Base-by-base conservation (phyloP, 1,284 basidiomycete species). In the Mixia osmundae region DNA sequence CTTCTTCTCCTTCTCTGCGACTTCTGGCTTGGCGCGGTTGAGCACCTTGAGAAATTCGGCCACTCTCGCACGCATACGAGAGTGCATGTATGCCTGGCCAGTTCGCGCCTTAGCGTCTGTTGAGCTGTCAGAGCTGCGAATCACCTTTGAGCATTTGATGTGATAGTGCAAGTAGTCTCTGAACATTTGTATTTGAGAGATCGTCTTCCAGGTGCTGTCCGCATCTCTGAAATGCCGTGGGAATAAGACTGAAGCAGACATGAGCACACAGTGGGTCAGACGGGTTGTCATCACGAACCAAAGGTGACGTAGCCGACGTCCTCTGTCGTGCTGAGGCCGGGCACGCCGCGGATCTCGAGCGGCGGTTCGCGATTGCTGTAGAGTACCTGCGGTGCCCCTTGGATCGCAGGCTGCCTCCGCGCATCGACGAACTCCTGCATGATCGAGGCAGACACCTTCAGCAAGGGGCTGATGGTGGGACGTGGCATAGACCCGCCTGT, bases 361-460 rank as follows among this genome's bases (percentile, higher is more conserved):
- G 91, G 91, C 15, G 91, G 85, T 34, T 94, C 85, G 35, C 83
- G 72, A 52, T 76, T 91, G 24, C 79, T 78, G 60, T 95, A 97
- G n/a, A 89, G 66, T 5, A 99, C 91, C 59, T 97, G 91, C 0
- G 91, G 91, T 1, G 91, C 91, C 47, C 77, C 87, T 58, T 97
- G 91, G 44, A 97, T 78, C 12, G 75, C 73, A 1, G 87, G 82
- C 43, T 83, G 71, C 43, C 83, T 69, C 40, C 89, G 69, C 7
- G 91, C 89, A 61, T 99, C 91, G 30, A 95, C 91, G 49, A 99
- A 99, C 71, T 97, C 91, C 79, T 87, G 47, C 12, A n/a, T n/a
- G n/a, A n/a, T n/a, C n/a, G 22, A 16, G 15, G 31, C 15, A 14
- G 9, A 11, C 18, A 20, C n/a, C 26, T n/a, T 22, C 19, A 28